Base-by-base conservation (phyloP, 768 basidiomycete species). In the Holtermannia corniformis region DNA sequence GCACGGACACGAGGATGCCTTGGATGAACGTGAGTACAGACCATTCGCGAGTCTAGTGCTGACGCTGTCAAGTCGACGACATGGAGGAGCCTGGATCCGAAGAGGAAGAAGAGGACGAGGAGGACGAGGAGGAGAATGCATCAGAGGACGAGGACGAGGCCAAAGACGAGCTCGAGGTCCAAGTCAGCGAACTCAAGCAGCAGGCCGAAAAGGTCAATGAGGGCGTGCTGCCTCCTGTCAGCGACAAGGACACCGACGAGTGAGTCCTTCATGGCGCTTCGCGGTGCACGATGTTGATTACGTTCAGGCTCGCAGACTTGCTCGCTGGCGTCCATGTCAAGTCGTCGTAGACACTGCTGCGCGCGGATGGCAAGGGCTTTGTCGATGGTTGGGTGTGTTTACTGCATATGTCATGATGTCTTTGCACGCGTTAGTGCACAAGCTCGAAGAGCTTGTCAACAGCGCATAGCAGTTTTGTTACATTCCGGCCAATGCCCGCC, bases 1-100 rank as follows among this genome's bases (percentile, higher is more conserved):
- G 14, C 70, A 75, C 53, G 76, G 72, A 0, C 58, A 91, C 50
- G 87, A 87, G n/a, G 88, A 92, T 1, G 86, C 87, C 21, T 81
- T 87, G 46, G 85, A 83, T 44, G 82, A 81, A 44, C 78, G 72
- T 73, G 62, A 70, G 72, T 71, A 10, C 19, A 14, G n/a, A 1
- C 22, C 22, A n/a, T 16, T 12, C 24, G 11, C 21, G 19, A 25
- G 43, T 19, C 43, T 12, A 16, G 19, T 14, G 50, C 56, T 56
- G 47, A 52, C 41, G 0, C 13, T 19, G 32, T 19, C 4, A 43
- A 71, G 69, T 76, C 20, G 77, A 92, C 62, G 91, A 92, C 12
- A 78, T 81, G 53, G 85, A 88, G 43, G 87, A 78, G 50, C 72
- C 87, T 65, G 81, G 79, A 67, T 77, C 76, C 52, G 79, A 84